Evolutionary conservation across 208 protist genomes (phyloP).

Genomic region (Leishmania gerbilli): DNA sequence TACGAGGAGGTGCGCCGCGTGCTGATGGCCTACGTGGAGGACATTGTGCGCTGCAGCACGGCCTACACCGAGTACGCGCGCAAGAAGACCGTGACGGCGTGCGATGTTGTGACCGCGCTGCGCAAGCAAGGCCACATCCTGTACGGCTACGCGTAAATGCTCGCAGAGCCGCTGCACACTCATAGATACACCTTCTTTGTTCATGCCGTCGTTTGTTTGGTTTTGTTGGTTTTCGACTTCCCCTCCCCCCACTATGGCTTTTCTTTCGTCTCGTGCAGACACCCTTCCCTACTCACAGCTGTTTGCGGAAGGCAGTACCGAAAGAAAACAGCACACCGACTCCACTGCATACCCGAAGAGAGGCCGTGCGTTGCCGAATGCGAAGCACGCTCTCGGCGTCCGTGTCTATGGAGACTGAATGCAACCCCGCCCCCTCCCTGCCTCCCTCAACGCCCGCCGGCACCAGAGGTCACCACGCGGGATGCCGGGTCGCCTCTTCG

Average conservation of each 20-base stretch:
- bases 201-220: neutral
- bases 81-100: conserved; percentile 83
- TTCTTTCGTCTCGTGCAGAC: neutral
- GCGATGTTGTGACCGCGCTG: conserved; percentile 88
- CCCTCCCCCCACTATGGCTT: neutral
- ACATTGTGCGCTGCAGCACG: conserved; percentile 78
- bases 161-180: neutral
- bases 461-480: neutral
- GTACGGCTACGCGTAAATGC: conserved; percentile 82
- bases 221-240: neutral
- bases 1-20: conserved; percentile 77
- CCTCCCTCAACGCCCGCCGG: neutral
- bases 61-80: conserved; percentile 86
- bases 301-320: neutral
- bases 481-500: neutral
- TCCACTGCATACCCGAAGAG: neutral
- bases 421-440: neutral
- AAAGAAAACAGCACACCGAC: neutral
- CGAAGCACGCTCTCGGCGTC: neutral
- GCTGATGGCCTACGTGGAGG: conserved; percentile 86
- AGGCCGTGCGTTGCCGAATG: neutral
- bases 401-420: neutral
- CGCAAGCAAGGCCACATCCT: conserved; percentile 89
- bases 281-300: neutral
- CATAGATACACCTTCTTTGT: neutral